Evolutionary conservation across 768 basidiomycete species (phyloP), one percentile per base, ranked within the genome.

Genomic region (Serendipita indica): DNA sequence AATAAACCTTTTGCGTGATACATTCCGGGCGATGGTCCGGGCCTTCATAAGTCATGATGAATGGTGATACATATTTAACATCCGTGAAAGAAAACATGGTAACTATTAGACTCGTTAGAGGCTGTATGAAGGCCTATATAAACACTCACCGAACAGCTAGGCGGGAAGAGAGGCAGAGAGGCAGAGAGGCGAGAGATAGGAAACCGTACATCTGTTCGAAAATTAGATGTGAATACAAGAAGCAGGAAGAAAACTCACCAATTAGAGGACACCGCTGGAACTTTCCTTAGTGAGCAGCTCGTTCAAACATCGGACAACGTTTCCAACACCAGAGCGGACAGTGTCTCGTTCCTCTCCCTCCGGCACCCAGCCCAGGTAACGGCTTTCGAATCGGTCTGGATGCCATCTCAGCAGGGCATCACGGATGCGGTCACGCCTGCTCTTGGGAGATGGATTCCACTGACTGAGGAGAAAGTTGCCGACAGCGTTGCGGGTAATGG

Each of bases 301-400:
- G 69, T 83, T 87, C 59, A 89, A 74, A 67, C 73, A 77, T 62
- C 86, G 74, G 52, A 79, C 82, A 57, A 90, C 87, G 28, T 71
- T 70, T 27, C 85, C 86, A 1, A 84, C 84, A n/a, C 82, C 87
- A 60, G 78, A 76, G 69, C 79, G 77, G 54, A 89, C 84, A 65
- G 69, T 77, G 65, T 80, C 84, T 67, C 74, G 75, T 61, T 88
- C 84, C 33, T 67, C 73, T 20, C 49, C 49, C 61, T 82, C 80
- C 52, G 72, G 69, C 52, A 88, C 84, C 69, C 81, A 81, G 10
- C 75, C 71, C 65, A 89, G 67, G 57, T 79, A 70, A 67, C 83
- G 81, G 33, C 79, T 80, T 63, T 88, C 83, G 65, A 89, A 89
- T 33, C 84, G 79, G 69, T 89, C 87, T 3, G 87, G 86, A 69